Conservation (phyloP, 2,329 filamentous ascomycete species). For the Fonsecaea nubica region DNA sequence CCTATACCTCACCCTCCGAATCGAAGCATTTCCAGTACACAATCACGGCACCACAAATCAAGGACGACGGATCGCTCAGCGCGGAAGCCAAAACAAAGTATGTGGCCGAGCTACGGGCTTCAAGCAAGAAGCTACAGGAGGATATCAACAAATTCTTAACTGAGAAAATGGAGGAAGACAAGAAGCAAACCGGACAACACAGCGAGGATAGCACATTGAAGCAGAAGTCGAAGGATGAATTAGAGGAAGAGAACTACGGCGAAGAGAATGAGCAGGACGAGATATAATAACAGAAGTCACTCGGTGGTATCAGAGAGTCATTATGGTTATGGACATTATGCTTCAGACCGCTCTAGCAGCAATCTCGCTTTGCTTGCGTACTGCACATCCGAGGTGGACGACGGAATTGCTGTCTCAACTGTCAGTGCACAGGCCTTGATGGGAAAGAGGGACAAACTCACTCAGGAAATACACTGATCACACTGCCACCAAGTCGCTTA, state of each 20-base stretch:
- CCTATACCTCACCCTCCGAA: slow-evolving; percentile 29
- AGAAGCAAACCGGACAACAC: slow-evolving; percentile 43
- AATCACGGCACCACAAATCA: slow-evolving; percentile 9
- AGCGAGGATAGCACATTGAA: slow-evolving; percentile 44
- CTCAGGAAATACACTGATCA: slow-evolving; percentile 87
- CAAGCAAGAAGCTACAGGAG: slow-evolving; percentile 60
- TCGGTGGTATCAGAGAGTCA: slow-evolving; percentile 38
- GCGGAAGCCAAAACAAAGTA: slow-evolving; percentile 58
- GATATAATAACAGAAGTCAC: slow-evolving; percentile 12
- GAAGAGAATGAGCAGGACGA: slow-evolving; percentile 68
- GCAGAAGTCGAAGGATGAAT: slow-evolving; percentile 65
- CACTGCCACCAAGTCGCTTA: slow-evolving; percentile 88
- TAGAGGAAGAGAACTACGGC: slow-evolving; percentile 72
- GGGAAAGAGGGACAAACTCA: slow-evolving; percentile 53
- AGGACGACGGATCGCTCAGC: slow-evolving; percentile 11
- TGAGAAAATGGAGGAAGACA: slow-evolving; percentile 68
- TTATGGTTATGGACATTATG: not conserved
- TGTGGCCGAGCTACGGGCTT: slow-evolving; percentile 58
- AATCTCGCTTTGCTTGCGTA: slow-evolving; percentile 44
- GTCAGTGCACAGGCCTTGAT: slow-evolving; percentile 10
- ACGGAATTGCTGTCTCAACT: slow-evolving; percentile 58
- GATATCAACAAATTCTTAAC: slow-evolving; percentile 67
- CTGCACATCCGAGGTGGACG: slow-evolving; percentile 81
- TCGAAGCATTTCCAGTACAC: slow-evolving; percentile 24
- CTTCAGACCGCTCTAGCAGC: slow-evolving; percentile 34